These are phyloP conservation scores for Daldinia concentrica DNA, from an alignment of 495 filamentous ascomycete species.

Conservation along the genomic window DNA sequence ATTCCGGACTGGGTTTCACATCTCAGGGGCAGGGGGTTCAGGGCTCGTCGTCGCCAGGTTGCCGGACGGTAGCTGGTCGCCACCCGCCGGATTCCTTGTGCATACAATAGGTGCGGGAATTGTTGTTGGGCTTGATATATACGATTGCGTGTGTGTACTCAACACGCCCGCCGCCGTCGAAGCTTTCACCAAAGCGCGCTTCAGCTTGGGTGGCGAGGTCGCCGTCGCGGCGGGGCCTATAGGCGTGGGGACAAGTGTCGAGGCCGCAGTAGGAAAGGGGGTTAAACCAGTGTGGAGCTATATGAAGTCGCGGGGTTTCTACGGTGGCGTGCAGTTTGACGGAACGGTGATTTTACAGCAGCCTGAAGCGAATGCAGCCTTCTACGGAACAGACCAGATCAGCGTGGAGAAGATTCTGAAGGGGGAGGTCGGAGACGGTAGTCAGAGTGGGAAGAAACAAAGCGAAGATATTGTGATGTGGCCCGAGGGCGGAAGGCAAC, in stretches of 20 bases:
- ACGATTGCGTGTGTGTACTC: constrained; percentile 85
- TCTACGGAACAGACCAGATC: constrained; percentile 68
- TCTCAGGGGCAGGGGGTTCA: constrained; percentile 80
- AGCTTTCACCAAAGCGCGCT: constrained; percentile 74
- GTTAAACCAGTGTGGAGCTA: constrained; percentile 74
- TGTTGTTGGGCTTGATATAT: constrained; percentile 82
- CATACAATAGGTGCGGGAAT: constrained; percentile 81
- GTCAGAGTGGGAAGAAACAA: not conserved
- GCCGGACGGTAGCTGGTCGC: constrained; percentile 77
- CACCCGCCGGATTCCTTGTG: constrained; percentile 80
- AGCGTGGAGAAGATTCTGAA: constrained; percentile 70
- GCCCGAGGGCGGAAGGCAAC: constrained; percentile 48
- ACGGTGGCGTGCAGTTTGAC: constrained; percentile 78
- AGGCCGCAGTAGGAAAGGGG: constrained; percentile 35
- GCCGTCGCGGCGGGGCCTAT: constrained; percentile 78
- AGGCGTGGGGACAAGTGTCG: constrained; percentile 69
- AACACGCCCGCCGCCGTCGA: constrained; percentile 76
- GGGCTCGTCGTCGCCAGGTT: constrained; percentile 76
- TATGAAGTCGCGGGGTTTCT: constrained; percentile 79
- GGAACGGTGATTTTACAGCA: constrained; percentile 79
- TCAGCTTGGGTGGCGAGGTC: constrained; percentile 78
- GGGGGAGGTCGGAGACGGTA: constrained; percentile 59
- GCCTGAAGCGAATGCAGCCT: constrained; percentile 78
- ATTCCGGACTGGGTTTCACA: constrained; percentile 81
- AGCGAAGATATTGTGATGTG: constrained; percentile 37